Evolutionary conservation across 169 alveolate genomes (phyloP).

Genomic region (Plasmodium ovale): DNA sequence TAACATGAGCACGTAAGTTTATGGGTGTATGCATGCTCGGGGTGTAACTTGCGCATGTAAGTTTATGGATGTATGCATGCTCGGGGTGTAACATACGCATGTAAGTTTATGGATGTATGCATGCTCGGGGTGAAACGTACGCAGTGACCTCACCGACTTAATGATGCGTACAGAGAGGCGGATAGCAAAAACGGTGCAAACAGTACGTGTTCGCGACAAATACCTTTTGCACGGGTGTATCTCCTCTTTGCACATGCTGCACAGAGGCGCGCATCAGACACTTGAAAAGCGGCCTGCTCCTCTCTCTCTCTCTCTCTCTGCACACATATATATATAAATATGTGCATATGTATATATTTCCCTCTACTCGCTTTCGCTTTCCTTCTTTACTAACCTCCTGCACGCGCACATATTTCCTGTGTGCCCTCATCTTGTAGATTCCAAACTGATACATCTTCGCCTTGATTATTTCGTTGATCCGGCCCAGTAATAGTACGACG

Average conservation of each 20-base stretch:
- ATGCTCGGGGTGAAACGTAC: background rate
- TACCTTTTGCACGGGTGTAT: too few species aligned
- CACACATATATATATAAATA: background rate
- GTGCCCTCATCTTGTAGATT: background rate
- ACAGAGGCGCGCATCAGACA: too few species aligned
- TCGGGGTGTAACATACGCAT: background rate
- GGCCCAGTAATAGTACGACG: background rate
- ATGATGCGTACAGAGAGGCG: too few species aligned
- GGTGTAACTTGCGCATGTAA: background rate
- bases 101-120: background rate
- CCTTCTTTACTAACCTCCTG: slow-evolving; percentile 28
- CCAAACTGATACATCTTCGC: slow-evolving; percentile 14
- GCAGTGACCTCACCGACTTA: too few species aligned
- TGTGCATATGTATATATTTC: background rate
- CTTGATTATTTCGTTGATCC: slow-evolving; percentile 19
- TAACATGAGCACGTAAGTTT: background rate
- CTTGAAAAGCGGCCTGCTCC: too few species aligned
- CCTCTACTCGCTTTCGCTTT: background rate
- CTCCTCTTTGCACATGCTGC: too few species aligned
- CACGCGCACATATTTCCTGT: slow-evolving; percentile 6
- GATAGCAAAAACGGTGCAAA: too few species aligned
- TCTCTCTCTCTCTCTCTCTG: too few species aligned
- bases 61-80: background rate
- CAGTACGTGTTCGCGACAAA: too few species aligned
- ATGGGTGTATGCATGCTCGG: background rate